Base-by-base conservation (phyloP, 305 asterid species). In the Solanum hybrid region DNA sequence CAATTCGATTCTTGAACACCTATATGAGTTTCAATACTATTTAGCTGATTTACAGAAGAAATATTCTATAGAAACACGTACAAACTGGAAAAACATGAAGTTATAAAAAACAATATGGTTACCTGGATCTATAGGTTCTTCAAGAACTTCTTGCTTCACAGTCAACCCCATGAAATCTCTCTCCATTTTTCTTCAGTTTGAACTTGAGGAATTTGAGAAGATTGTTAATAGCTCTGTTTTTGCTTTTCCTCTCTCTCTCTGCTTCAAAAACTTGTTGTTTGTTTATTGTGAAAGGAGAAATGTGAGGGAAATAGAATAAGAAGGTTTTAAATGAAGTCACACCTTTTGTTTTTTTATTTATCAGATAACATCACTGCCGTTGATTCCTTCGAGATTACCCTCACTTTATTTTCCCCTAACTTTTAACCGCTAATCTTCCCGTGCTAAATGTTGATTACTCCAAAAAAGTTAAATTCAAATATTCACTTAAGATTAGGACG, bases 121-220 rank as follows among this genome's bases (percentile, higher is more conserved):
- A 96, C 98, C 98, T 89, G 97, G 93, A 92, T 92, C 96, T 86
- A 27, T 89, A 73, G 89, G 68, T 90, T 94, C 96, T 45, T 95
- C 96, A 81, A 93, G 65, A 81, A 87, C 73, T 91, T 96, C 98
- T 77, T 92, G 93, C 93, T 96, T 96, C 90, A 95, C 94, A 26
- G 89, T 31, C 94, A 95, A 93, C 29, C 97, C 98, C 88, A 96
- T 94, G 93, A 96, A 95, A 92, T 96, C 96, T 89, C 97, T 95
- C 92, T 96, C 98, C 98, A 96, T 96, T 31, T 81, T 90, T 89
- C 17, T 87, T 70, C 65, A 87, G 36, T 87, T 70, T 14, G 31
- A 57, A 57, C 31, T 85, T 61, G n/a, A 84, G 41, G 41, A 82
- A 27, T 38, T 81, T 13, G 20, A 12, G 77, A 70, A 79, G 57